phyloP scores from a whole-genome alignment of 2,329 filamentous ascomycete species.

The Colletotrichum gigasporum region DNA sequence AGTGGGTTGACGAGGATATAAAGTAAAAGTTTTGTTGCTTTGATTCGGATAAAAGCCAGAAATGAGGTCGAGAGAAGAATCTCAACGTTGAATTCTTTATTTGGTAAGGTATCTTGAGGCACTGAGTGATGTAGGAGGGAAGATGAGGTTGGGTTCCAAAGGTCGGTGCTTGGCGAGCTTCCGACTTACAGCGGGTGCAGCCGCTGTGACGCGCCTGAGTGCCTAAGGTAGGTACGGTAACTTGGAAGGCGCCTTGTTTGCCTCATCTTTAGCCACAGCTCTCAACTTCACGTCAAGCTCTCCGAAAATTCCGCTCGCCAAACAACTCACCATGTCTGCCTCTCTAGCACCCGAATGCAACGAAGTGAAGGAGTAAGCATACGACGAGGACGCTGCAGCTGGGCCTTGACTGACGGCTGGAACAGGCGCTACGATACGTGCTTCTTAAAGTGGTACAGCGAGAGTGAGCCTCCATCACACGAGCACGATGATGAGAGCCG shows the following conservation, averaged over 20 bases:
- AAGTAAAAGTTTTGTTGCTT: too few species aligned
- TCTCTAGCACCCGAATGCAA: conserved; percentile 96
- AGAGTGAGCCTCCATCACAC: conserved; percentile 71
- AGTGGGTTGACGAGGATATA: not conserved
- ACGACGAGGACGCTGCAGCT: not conserved
- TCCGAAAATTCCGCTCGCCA: conserved; percentile 3
- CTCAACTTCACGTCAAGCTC: conserved; percentile 5
- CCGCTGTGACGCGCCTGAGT: conserved; percentile 15
- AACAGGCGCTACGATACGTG: conserved; percentile 91
- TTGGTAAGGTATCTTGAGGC: too few species aligned
- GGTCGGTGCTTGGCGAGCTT: not conserved
- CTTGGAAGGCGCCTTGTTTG: conserved; percentile 17
- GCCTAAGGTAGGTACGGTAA: conserved; percentile 7
- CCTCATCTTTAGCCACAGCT: conserved; percentile 8
- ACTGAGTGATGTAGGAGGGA: too few species aligned
- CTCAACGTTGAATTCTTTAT: too few species aligned
- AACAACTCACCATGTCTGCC: conserved; percentile 76
- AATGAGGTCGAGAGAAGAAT: too few species aligned
- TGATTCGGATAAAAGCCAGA: too few species aligned
- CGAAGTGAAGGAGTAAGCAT: conserved; percentile 87
- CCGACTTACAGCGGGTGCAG: conserved; percentile 20
- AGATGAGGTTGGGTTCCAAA: too few species aligned
- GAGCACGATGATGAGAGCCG: not conserved
- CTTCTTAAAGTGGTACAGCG: conserved; percentile 99
- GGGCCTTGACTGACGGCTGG: conserved; percentile 24